Base-by-base conservation (phyloP, 208 protist genomes). In the Wallacemonas sp. region DNA sequence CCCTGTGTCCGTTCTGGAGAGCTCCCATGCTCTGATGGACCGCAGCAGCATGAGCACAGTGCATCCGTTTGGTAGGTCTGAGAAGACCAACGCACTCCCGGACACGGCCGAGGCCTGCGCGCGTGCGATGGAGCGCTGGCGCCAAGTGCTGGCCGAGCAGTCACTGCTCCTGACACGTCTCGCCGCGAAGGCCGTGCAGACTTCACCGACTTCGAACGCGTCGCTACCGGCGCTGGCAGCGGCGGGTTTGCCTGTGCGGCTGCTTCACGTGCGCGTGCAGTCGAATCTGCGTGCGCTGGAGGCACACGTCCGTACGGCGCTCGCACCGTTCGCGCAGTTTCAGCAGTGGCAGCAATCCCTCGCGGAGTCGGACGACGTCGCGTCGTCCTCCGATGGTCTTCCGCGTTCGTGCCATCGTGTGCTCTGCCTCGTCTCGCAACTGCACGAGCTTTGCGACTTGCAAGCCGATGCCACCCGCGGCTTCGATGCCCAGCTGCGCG, bases 381-480 rank as follows among this genome's bases (percentile, higher is more conserved):
- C n/a, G n/a, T n/a, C 7, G 36, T 14, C 36, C 14, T 41, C 36
- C 7, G 36, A 41, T 14, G 14, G 36, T 14, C 10, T 32, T 3
- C 31, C 48, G 25, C 26, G 10, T 4, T 11, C 52, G 26, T 59
- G 52, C 32, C 52, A 59, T 7, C 52, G 32, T 3, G 32, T n/a
- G 10, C 16, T 10, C 3, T 36, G 52, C 16, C 16, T 59, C 18
- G n/a, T 59, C 10, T 33, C 52, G 11, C 0, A 59, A 42, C 52
- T 59, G 14, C 52, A 41, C 52, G 52, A 59, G 52, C 52, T 59
- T 14, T 59, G 52, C n/a, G 31, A 59, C 44, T 65, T 75, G 39
- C 65, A 79, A 42, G 48, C 31, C 10, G 74, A 79, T 18, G 69
- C 74, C 2, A 70, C 74, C 20, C 68, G 49, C 2, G 46, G 59